Evolutionary conservation across 495 filamentous ascomycete genomes (phyloP).

Genomic region (Xylaria sp.): DNA sequence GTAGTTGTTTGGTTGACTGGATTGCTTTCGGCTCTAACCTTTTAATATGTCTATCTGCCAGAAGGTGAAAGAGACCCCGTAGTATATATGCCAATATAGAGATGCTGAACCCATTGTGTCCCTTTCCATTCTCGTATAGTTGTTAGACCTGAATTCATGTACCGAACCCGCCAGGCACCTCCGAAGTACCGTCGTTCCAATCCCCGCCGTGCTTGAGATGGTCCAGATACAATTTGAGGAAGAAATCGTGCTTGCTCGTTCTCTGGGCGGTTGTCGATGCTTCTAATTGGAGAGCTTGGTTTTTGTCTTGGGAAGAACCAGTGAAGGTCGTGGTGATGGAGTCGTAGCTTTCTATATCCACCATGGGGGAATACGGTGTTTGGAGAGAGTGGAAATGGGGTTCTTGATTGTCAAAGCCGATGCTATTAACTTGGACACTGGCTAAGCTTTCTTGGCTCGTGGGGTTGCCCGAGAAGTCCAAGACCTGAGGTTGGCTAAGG

Average conservation of each 20-base stretch:
- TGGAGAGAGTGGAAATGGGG: background rate
- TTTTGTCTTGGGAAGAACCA: background rate
- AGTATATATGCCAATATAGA: no score
- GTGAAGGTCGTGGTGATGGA: constrained; percentile 32
- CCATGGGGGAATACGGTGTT: constrained; percentile 4
- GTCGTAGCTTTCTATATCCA: constrained; percentile 35
- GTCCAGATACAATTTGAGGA: constrained; percentile 33
- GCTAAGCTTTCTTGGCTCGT: background rate
- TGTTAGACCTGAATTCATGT: background rate
- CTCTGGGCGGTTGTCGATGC: constrained; percentile 28
- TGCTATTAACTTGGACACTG: background rate
- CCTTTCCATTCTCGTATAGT: background rate
- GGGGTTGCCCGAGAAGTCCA: background rate
- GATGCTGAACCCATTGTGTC: background rate
- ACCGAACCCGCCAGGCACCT: background rate
- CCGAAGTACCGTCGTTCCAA: background rate
- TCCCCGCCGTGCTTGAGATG: constrained; percentile 25
- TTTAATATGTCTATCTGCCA: background rate
- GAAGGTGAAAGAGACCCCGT: background rate
- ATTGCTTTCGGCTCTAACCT: background rate
- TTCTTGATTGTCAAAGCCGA: background rate
- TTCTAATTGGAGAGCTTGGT: background rate
- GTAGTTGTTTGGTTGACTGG: background rate
- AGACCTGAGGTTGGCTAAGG: background rate
- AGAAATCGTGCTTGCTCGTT: constrained; percentile 34